Percentiles rank a stretch among this genome's conserved stretches.
Conservation (phyloP, 140 eudicot species). For the Erigeron philadelphicus region DNA sequence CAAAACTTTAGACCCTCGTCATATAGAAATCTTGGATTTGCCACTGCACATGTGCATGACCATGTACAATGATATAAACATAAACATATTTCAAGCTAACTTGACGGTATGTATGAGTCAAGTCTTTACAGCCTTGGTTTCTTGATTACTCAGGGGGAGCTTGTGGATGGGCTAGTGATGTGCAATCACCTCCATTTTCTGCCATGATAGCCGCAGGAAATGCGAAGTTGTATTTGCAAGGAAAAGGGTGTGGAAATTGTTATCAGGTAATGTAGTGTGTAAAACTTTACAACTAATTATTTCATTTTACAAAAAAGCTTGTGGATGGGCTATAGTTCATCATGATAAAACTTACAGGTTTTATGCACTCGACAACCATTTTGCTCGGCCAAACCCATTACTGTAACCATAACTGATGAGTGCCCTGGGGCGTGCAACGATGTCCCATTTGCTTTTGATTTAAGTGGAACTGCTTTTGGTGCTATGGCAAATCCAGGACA, state of each 20-base stretch:
- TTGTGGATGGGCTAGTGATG: conserved; percentile 45
- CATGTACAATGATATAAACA: neutral
- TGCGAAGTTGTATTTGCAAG: conserved; percentile 32
- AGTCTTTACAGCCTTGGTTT: neutral
- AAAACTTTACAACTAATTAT: neutral
- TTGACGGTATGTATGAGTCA: neutral
- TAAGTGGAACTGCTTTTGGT: conserved; percentile 52
- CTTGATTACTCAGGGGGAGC: conserved; percentile 37
- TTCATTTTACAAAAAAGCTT: neutral
- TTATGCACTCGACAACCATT: conserved; percentile 34
- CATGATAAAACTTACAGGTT: conserved; percentile 26
- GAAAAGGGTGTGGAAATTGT: conserved; percentile 50
- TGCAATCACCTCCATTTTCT: conserved; percentile 30
- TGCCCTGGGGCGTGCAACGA: conserved; percentile 45
- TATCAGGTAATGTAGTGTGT: conserved; percentile 29
- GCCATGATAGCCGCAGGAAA: conserved; percentile 50
- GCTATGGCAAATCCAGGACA: conserved; percentile 44
- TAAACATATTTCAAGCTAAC: neutral
- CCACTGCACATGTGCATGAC: neutral
- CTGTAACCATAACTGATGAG: conserved; percentile 46
- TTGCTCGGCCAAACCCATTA: conserved; percentile 41
- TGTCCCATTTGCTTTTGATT: conserved; percentile 39
- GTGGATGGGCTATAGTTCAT: neutral
- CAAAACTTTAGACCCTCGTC: too few relatives aligned
- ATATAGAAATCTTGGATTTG: too few relatives aligned